phyloP scores from a whole-genome alignment of 2,329 filamentous ascomycete genomes.

The Fulvia fulva region DNA sequence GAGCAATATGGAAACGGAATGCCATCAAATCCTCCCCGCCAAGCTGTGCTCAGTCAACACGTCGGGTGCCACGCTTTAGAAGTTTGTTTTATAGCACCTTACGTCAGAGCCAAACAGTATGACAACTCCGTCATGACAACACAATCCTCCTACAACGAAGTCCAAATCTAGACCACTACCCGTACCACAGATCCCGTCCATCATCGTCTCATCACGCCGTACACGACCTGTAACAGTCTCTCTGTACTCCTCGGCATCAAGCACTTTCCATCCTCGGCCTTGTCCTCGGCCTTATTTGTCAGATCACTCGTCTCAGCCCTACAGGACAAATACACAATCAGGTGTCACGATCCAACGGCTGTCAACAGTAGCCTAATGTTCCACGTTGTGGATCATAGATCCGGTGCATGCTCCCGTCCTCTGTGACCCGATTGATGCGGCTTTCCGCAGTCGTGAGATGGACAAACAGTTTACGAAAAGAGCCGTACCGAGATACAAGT shows the following conservation, averaged over 20 bases:
- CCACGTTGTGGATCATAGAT: slow-evolving; percentile 1
- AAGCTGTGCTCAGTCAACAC: background rate
- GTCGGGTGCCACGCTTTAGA: background rate
- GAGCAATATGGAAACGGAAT: background rate
- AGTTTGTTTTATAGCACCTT: background rate
- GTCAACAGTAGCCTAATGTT: background rate
- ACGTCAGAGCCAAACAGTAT: background rate
- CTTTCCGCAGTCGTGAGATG: background rate
- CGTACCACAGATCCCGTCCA: background rate
- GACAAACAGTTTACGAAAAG: background rate
- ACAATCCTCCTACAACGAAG: background rate
- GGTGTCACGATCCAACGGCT: background rate
- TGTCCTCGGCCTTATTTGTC: slow-evolving; percentile 1
- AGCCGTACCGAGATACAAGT: background rate
- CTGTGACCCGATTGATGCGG: background rate
- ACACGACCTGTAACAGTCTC: background rate
- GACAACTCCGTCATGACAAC: background rate
- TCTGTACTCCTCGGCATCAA: background rate
- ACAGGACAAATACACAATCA: background rate
- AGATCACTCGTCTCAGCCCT: background rate
- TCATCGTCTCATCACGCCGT: background rate
- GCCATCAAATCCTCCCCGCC: background rate
- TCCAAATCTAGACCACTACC: background rate
- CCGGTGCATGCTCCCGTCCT: background rate
- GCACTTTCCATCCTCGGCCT: background rate